Percentiles rank a stretch among this genome's conserved stretches.
Evolutionary conservation across 768 basidiomycete species (phyloP).

Genomic region (Psilocybe cyanescens): DNA sequence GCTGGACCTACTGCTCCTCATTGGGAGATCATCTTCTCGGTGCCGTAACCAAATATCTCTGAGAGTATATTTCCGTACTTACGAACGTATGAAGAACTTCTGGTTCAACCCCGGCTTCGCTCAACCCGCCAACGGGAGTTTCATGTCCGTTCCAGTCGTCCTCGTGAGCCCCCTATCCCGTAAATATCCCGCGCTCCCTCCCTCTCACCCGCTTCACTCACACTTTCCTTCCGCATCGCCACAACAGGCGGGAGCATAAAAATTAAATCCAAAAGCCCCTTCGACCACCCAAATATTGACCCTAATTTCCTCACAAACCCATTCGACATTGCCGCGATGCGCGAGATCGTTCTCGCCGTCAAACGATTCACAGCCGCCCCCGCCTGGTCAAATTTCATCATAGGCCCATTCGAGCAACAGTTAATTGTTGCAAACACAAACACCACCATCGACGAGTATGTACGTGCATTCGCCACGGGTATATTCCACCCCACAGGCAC

Average conservation of each 20-base stretch:
- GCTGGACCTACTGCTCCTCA: constrained; percentile 34
- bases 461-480: constrained; percentile 21
- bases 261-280: constrained; percentile 1
- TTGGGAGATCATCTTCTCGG: constrained; percentile 32
- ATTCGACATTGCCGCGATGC: constrained; percentile 33
- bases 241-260: constrained; percentile 7
- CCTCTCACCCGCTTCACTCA: not conserved
- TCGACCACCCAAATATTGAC: constrained; percentile 49
- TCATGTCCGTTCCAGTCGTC: not conserved
- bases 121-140: not conserved
- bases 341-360: constrained; percentile 25
- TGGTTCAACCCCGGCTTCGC: not conserved
- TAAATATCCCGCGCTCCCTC: not conserved
- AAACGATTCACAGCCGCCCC: constrained; percentile 28
- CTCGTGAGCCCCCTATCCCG: not conserved
- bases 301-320: constrained; percentile 43
- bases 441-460: constrained; percentile 11
- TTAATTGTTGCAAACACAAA: constrained; percentile 27
- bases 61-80: too few relatives aligned
- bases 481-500: constrained; percentile 38
- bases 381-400: constrained; percentile 31
- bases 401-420: constrained; percentile 24
- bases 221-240: not conserved
- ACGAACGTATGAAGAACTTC: not conserved
- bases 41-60: not conserved